Conservation (phyloP, 495 filamentous ascomycete genomes). For the Glonium stellatum region DNA sequence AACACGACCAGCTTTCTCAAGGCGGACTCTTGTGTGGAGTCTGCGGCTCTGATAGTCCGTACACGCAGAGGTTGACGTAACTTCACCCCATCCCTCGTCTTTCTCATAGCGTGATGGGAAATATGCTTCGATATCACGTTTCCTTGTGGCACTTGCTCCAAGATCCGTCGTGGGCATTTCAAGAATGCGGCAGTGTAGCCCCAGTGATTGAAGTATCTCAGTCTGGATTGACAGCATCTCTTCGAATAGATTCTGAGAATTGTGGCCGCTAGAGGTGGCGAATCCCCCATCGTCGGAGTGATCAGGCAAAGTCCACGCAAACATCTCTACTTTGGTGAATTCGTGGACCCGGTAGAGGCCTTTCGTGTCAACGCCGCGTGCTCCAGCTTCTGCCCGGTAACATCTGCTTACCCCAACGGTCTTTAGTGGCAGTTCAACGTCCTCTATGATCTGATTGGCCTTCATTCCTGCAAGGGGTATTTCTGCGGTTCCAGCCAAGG, state of each 20-base stretch:
- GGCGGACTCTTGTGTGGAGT: conserved; percentile 61
- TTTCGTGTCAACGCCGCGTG: conserved; percentile 81
- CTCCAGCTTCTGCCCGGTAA: conserved; percentile 90
- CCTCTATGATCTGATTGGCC: conserved; percentile 60
- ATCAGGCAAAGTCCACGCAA: conserved; percentile 68
- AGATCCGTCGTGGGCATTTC: conserved; percentile 90
- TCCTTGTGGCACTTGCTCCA: conserved; percentile 77
- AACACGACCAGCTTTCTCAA: conserved; percentile 41
- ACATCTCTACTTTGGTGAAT: conserved; percentile 97
- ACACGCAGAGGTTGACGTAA: conserved; percentile 83
- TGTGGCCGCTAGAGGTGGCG: conserved; percentile 5
- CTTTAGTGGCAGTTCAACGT: conserved; percentile 62
- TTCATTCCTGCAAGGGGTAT: conserved; percentile 91
- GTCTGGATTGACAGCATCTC: conserved; percentile 81
- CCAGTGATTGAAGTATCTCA: conserved; percentile 67
- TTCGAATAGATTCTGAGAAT: conserved; percentile 50
- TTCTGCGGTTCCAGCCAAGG: conserved; percentile 81
- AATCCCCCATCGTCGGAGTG: conserved; percentile 17
- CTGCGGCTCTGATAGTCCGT: conserved; percentile 89
- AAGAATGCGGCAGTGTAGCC: conserved; percentile 78
- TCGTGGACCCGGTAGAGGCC: conserved; percentile 98
- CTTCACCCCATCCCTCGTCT: conserved; percentile 86
- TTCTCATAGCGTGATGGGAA: conserved; percentile 73
- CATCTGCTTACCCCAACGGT: conserved; percentile 76
- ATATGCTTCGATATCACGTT: conserved; percentile 87